These are phyloP conservation scores for Fusarium goolgardi DNA, from an alignment of 2,329 filamentous ascomycete species.

Conservation along the genomic window DNA sequence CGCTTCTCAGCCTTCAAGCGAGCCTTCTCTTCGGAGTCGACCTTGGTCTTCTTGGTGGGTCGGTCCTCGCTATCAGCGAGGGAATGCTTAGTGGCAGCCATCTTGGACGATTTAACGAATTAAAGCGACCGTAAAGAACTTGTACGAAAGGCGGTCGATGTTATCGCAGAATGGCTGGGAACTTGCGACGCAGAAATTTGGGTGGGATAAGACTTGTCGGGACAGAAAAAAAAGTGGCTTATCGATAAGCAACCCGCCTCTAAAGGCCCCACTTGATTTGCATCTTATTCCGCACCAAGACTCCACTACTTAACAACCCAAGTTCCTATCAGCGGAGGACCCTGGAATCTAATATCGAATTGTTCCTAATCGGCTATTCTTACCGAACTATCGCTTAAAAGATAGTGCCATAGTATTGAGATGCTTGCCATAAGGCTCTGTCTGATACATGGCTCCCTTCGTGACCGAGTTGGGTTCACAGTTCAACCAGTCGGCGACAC, in stretches of 20 bases:
- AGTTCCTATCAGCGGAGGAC: constrained; percentile 11
- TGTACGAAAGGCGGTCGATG: constrained; percentile 28
- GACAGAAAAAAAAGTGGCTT: constrained; percentile 46
- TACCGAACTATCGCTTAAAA: neutral
- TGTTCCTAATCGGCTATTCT: neutral
- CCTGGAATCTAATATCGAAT: neutral
- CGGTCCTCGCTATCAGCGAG: constrained; percentile 54
- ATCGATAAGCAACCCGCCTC: constrained; percentile 48
- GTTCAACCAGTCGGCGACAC: constrained; percentile 36
- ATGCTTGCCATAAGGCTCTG: neutral
- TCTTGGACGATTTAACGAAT: constrained; percentile 33
- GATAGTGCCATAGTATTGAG: neutral
- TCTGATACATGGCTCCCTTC: neutral
- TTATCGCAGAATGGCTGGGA: constrained; percentile 36
- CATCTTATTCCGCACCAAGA: constrained; percentile 1
- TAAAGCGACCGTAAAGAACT: neutral
- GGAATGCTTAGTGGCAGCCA: constrained; percentile 57
- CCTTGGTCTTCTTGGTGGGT: constrained; percentile 57
- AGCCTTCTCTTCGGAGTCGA: constrained; percentile 50
- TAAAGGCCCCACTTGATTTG: constrained; percentile 9
- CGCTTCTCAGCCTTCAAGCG: constrained; percentile 57
- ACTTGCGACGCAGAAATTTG: constrained; percentile 34
- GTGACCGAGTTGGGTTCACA: constrained; percentile 25
- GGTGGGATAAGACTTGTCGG: constrained; percentile 38
- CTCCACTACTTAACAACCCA: neutral